Percentiles rank a stretch among this genome's conserved stretches.
Conservation (phyloP, 139 green algal genomes). For the Ettlia oleoabundans region DNA sequence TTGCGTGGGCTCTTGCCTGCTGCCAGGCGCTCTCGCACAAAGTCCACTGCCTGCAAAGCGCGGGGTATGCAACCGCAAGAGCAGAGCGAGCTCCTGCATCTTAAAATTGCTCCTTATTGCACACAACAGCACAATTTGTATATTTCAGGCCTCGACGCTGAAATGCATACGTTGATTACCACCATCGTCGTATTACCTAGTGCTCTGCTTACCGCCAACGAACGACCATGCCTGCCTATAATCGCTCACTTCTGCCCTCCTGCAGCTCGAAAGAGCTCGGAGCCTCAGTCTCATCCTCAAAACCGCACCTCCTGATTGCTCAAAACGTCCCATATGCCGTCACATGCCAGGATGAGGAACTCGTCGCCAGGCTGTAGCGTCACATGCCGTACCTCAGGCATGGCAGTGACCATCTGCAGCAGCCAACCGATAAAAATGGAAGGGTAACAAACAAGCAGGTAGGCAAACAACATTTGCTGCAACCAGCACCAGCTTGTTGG, state of each 20-base stretch:
- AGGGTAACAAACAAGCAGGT: not conserved
- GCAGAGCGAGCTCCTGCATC: too few species aligned
- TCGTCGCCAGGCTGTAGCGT: conserved; percentile 62
- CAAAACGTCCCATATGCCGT: conserved; percentile 87
- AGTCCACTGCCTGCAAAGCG: conserved; percentile 68
- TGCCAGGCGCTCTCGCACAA: conserved; percentile 71
- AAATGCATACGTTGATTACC: too few species aligned
- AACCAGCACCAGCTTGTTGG: too few species aligned
- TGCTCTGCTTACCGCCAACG: too few species aligned
- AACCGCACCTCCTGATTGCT: conserved; percentile 67
- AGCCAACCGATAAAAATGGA: conserved; percentile 22
- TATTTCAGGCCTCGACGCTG: too few species aligned
- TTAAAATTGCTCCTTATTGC: too few species aligned
- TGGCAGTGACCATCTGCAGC: conserved; percentile 73
- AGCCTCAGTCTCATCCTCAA: not conserved
- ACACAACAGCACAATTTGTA: too few species aligned
- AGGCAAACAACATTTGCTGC: not conserved
- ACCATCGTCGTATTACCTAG: too few species aligned
- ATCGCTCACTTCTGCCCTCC: too few species aligned
- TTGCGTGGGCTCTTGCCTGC: conserved; percentile 36
- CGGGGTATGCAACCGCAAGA: too few species aligned
- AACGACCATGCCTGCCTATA: too few species aligned
- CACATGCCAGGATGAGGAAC: conserved; percentile 84
- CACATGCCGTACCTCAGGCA: conserved; percentile 61
- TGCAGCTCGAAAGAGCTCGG: too few species aligned